Evolutionary conservation across 257 asterid species (phyloP).

Genomic region (Mentha longifolia): DNA sequence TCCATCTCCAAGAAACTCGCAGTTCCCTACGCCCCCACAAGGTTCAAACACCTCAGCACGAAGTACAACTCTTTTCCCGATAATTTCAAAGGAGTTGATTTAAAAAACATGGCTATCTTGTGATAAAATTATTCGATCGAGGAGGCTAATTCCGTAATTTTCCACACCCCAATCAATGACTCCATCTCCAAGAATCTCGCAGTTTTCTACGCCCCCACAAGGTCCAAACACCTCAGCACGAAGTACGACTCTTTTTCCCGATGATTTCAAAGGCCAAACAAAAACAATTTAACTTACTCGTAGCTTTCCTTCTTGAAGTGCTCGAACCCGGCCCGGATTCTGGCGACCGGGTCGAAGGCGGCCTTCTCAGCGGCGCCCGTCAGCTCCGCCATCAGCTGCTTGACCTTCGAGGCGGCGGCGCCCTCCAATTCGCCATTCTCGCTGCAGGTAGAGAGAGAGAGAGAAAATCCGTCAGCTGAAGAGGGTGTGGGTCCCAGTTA

Average conservation of each 20-base stretch:
- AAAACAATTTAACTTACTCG: slow-evolving; percentile 33
- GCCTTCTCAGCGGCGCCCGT: slow-evolving; percentile 34
- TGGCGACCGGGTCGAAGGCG: slow-evolving; percentile 53
- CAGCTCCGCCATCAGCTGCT: slow-evolving; percentile 69
- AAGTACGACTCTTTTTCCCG: slow-evolving; percentile 23
- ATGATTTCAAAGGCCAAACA: not conserved
- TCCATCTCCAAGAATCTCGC: slow-evolving; percentile 53
- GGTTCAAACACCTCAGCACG: slow-evolving; percentile 33
- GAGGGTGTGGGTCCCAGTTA: slow-evolving; percentile 35
- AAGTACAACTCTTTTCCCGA: slow-evolving; percentile 22
- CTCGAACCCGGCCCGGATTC: slow-evolving; percentile 74
- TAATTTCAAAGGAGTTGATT: not conserved
- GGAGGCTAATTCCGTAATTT: no score
- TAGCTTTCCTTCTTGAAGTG: slow-evolving; percentile 46
- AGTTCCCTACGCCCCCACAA: slow-evolving; percentile 10
- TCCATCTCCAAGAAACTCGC: slow-evolving; percentile 52
- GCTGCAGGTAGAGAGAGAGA: slow-evolving; percentile 29
- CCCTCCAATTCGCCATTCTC: slow-evolving; percentile 64
- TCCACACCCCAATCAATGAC: slow-evolving; percentile 3
- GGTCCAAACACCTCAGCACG: slow-evolving; percentile 33
- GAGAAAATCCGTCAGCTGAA: not conserved
- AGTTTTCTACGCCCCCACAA: no score
- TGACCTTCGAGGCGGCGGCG: slow-evolving; percentile 69
- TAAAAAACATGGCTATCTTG: no score
- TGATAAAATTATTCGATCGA: no score